Evolutionary conservation across 2,329 filamentous ascomycete species (phyloP), one percentile per base, ranked within the genome.

Genomic region (Didymella glomerata): DNA sequence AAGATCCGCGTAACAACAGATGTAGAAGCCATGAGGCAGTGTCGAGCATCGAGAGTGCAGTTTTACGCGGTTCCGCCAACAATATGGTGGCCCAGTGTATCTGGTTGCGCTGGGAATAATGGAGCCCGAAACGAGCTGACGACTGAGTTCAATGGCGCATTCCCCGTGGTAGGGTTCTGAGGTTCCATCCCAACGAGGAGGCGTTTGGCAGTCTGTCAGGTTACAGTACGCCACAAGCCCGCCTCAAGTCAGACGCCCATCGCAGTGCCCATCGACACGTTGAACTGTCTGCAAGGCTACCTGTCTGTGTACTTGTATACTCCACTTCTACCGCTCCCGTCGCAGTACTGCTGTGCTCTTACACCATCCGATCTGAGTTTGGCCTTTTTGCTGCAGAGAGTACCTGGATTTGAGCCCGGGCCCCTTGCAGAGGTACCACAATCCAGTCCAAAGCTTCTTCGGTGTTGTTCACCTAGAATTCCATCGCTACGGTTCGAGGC

Each of bases 361-460:
- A 53, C 48, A 49, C 56, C 50, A 65, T 62, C 62, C 56, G 54
- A 62, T 61, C 57, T 56, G 41, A 60, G 58, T 46, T 54, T 62
- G 58, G 48, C 47, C 59, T 50, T 59, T 60, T 27, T 62, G 62
- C 53, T 45, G 48, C 52, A 36, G 28, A 62, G 27, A 58, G 53
- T 57, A 50, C 49, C 60, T 62, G 46, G 49, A 54, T 55, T 50
- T n/a, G 54, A 48, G 60, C 53, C 60, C 32, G 40, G 47, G 25
- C 57, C 58, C 71, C 71, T 76, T 75, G 69, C 70, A 71, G 71
- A 61, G 54, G 60, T 52, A 57, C 63, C 62, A 63, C 64, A 68
- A 69, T 69, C 67, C 67, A 65, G 63, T 66, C 60, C 47, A 46
- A 64, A 66, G 64, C 66, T 68, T 61, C 45, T 58, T 67, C 54